These are phyloP conservation scores for Cyanidiococcus yangmingshanensis DNA, from an alignment of 23 red algal genomes.

Conservation along the genomic window DNA sequence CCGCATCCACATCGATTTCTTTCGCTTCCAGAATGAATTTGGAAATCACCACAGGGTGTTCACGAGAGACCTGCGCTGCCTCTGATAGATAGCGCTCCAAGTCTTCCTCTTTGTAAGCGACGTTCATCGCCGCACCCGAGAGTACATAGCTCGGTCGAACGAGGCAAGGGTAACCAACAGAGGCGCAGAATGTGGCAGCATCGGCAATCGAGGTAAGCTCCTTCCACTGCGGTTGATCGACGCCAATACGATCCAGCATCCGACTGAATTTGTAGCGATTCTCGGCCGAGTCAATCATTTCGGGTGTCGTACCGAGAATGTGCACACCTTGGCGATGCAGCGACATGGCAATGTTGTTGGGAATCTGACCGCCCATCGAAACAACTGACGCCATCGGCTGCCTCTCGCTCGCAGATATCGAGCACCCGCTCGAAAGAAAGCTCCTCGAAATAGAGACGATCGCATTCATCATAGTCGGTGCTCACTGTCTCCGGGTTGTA, in stretches of 20 bases:
- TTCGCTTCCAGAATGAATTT: conserved; percentile 99
- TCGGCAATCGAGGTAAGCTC: conserved; percentile 80
- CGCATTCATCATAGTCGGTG: conserved; percentile 98
- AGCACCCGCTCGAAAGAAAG: conserved; percentile 93
- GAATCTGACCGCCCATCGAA: conserved; percentile 98
- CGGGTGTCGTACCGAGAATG: conserved; percentile 86
- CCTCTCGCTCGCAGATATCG: conserved; percentile 81
- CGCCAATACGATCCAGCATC: conserved; percentile 77
- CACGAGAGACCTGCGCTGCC: conserved; percentile 76
- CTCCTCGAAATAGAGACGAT: conserved; percentile 97
- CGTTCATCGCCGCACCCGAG: conserved; percentile 98
- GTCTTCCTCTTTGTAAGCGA: conserved; percentile 89
- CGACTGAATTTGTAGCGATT: conserved; percentile 98
- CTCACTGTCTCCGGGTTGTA: conserved; percentile 97
- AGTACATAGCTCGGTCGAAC: conserved; percentile 91
- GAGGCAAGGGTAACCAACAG: conserved; percentile 91
- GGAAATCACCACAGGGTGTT: conserved; percentile 90
- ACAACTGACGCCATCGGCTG: conserved; percentile 71
- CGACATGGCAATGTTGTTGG: conserved; percentile 97
- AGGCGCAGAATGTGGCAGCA: conserved; percentile 77
- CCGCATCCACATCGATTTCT: conserved; percentile 97
- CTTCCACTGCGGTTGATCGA: conserved; percentile 97
- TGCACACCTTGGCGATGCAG: conserved; percentile 74
- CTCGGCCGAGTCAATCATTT: conserved; percentile 97
- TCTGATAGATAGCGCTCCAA: conserved; percentile 89